Percentiles rank a stretch among this genome's conserved stretches.
phyloP scores from a whole-genome alignment of 192 early-diverging fungal species.

The Obelidium mucronatum region DNA sequence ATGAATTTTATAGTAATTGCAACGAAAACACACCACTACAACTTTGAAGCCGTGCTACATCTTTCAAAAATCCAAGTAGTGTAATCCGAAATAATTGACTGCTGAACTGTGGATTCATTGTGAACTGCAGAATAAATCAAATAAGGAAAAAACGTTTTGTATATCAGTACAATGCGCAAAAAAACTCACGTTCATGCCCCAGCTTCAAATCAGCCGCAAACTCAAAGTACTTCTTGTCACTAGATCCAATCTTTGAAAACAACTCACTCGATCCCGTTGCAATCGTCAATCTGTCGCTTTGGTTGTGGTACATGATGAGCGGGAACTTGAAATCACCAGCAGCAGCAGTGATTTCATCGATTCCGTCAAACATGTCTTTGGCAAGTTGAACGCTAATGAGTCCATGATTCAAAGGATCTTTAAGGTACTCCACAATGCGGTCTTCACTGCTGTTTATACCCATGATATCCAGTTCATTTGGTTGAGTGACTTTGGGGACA shows the following conservation, averaged over 20 bases:
- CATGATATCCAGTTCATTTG: not conserved
- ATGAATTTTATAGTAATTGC: too few species aligned
- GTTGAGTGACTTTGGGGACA: constrained; percentile 16
- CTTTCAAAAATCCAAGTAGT: constrained; percentile 33
- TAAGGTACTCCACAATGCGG: not conserved
- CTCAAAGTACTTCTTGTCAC: constrained; percentile 24
- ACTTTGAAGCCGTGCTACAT: not conserved
- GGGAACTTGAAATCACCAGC: constrained; percentile 18
- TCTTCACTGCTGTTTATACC: constrained; percentile 5
- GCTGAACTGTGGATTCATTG: constrained; percentile 34
- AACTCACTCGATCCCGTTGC: constrained; percentile 4
- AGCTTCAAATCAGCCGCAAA: constrained; percentile 3
- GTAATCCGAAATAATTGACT: constrained; percentile 32
- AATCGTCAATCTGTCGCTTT: constrained; percentile 17
- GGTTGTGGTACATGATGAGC: constrained; percentile 31
- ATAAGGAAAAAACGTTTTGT: not conserved
- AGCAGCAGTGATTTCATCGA: not conserved
- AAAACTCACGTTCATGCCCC: constrained; percentile 37
- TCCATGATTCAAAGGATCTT: constrained; percentile 25
- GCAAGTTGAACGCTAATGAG: constrained; percentile 20
- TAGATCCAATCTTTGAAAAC: not conserved
- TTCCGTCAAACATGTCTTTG: constrained; percentile 13
- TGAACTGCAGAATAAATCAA: constrained; percentile 24
- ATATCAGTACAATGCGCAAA: not conserved
- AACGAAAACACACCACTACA: too few species aligned